Percentiles rank a stretch among this genome's conserved stretches.
Evolutionary conservation across 345 rosid genomes (phyloP).

Genomic region (Chamaenerion angustifolium): DNA sequence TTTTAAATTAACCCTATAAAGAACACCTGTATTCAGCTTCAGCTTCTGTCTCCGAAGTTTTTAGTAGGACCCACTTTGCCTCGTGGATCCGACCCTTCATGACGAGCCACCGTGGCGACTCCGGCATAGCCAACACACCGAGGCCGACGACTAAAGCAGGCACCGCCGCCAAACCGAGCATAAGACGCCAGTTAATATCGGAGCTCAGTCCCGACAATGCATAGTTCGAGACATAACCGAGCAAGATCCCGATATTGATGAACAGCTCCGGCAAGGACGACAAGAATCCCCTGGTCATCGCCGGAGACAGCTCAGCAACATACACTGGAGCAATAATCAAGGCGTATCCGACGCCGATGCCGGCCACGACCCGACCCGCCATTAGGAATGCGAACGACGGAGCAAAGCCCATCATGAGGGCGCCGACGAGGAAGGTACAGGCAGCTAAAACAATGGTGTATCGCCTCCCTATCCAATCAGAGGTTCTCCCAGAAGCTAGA

Average conservation of each 20-base stretch:
- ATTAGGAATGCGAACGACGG: slow-evolving; percentile 40
- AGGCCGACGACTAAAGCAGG: slow-evolving; percentile 34
- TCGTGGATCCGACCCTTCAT: slow-evolving; percentile 33
- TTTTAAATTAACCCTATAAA: too few species aligned
- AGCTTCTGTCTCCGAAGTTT: slow-evolving; percentile 23
- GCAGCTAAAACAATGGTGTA: slow-evolving; percentile 59
- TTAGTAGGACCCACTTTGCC: slow-evolving; percentile 38
- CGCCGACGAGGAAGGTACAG: slow-evolving; percentile 37
- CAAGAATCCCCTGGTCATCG: slow-evolving; percentile 44
- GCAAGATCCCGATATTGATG: slow-evolving; percentile 46
- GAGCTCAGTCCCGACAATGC: slow-evolving; percentile 35
- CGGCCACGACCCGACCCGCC: slow-evolving; percentile 53
- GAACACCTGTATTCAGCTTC: slow-evolving; percentile 39
- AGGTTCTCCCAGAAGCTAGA: slow-evolving; percentile 45
- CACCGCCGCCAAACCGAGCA: slow-evolving; percentile 52
- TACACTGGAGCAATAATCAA: slow-evolving; percentile 59
- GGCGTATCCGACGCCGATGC: slow-evolving; percentile 60
- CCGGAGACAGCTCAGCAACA: slow-evolving; percentile 46
- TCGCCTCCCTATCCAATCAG: slow-evolving; percentile 58
- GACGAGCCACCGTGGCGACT: slow-evolving; percentile 73
- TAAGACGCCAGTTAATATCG: slow-evolving; percentile 42
- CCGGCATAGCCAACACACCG: slow-evolving; percentile 51
- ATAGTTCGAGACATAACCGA: slow-evolving; percentile 51
- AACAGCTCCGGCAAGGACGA: slow-evolving; percentile 62
- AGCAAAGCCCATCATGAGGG: slow-evolving; percentile 55